Base-by-base conservation (phyloP, 2,329 filamentous ascomycete genomes). In the Stachybotrys echinatus region DNA sequence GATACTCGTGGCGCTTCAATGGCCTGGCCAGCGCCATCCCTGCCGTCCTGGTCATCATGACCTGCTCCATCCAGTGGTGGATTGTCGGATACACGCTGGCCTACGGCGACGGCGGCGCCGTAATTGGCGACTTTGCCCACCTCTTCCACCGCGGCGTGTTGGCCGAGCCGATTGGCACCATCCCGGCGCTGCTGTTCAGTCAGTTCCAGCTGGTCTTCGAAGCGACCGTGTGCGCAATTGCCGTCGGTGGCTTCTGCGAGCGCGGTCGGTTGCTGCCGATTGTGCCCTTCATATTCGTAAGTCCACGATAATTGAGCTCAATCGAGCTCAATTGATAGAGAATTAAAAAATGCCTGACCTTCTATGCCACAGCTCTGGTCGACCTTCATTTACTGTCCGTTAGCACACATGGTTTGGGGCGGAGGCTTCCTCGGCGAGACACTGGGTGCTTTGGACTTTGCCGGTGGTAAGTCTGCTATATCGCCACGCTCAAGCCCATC, bases 191-290 rank as follows among this genome's bases (percentile, higher is more conserved):
- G 8, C 40, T 55, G 18, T 55, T 55, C 50, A 55, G 54, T 22
- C 52, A 55, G 22, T 55, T 55, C 44, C 54, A 55, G 50, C 50
- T 55, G 7, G 52, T 55, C n/a, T 55, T 55, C 21, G 52, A 54
- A 27, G 54, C 54, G 2, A 55, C 54, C 2, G 54, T 55, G 3
- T 54, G 52, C n/a, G 54, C 54, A 23, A 54, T 55, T 27, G 48
- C 54, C 5, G 50, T 55, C 3, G 54, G 54, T 5, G 54, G 54
- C 2, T 54, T 54, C 19, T 52, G 49, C 20, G 54, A 55, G 49
- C 48, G 54, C 34, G 52, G 52, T 4, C 34, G 54, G n/a, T 27
- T 55, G 21, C 47, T 55, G 18, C 54, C 54, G 5, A 44, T 55
- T 5, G 47, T 54, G 18, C 52, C 52, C 7, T 55, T 55, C 43